Percentiles rank a stretch among this genome's conserved stretches.
Conservation (phyloP, 257 asterid species). For the Nicotiana tabacum region DNA sequence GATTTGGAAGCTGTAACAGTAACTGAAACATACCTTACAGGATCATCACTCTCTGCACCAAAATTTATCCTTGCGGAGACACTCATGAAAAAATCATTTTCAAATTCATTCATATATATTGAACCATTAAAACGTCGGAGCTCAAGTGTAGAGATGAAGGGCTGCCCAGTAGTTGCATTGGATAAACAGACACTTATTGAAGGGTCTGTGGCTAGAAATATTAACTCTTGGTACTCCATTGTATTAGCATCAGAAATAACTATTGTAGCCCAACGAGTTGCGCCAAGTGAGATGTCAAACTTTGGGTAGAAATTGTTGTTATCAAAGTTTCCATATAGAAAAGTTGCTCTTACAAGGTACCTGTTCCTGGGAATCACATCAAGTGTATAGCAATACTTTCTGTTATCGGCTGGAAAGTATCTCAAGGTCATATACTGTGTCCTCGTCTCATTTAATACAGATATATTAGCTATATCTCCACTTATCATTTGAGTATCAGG, state of each 20-base stretch:
- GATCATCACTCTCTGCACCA: slow-evolving; percentile 71
- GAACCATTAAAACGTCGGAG: slow-evolving; percentile 91
- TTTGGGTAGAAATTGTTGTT: slow-evolving; percentile 74
- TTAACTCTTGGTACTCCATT: slow-evolving; percentile 69
- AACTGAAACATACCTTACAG: slow-evolving; percentile 56
- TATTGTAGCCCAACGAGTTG: slow-evolving; percentile 90
- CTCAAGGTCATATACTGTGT: slow-evolving; percentile 63
- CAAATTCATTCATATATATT: slow-evolving; percentile 52
- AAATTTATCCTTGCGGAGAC: slow-evolving; percentile 91
- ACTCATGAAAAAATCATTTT: slow-evolving; percentile 74
- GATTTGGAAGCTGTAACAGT: background rate
- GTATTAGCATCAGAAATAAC: slow-evolving; percentile 79
- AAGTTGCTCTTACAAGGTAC: slow-evolving; percentile 81
- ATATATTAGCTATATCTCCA: slow-evolving; percentile 52
- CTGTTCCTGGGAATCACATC: slow-evolving; percentile 68
- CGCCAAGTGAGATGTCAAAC: slow-evolving; percentile 85
- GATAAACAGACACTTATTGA: slow-evolving; percentile 80
- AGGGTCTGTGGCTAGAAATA: slow-evolving; percentile 83
- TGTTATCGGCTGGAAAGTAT: slow-evolving; percentile 78
- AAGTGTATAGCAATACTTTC: slow-evolving; percentile 82
- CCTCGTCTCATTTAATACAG: slow-evolving; percentile 62
- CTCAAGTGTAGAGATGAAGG: slow-evolving; percentile 95
- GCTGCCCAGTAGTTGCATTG: slow-evolving; percentile 94
- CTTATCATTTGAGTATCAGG: slow-evolving; percentile 52
- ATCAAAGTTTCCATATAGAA: slow-evolving; percentile 87